Conservation (phyloP, 192 early-diverging fungal species). For the Gamsiella multidivaricata region DNA sequence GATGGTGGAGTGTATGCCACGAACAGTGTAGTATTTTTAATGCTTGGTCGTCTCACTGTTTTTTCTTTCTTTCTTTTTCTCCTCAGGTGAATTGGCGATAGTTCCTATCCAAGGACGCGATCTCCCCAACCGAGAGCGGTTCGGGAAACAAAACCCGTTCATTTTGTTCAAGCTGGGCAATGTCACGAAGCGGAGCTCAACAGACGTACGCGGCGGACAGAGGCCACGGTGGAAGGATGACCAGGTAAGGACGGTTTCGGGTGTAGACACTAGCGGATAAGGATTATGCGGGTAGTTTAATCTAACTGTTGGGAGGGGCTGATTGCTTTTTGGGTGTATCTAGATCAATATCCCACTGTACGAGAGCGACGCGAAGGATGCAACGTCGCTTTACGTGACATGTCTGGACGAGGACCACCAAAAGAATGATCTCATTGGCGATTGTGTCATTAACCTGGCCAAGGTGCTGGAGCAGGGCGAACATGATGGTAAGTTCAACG, state of each 20-base stretch:
- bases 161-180: slow-evolving; percentile 62
- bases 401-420: slow-evolving; percentile 65
- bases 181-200: slow-evolving; percentile 55
- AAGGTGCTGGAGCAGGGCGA: slow-evolving; percentile 64
- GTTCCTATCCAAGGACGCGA: slow-evolving; percentile 51
- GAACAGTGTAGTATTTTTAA: too few species aligned
- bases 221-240: slow-evolving; percentile 67
- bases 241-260: slow-evolving; percentile 54
- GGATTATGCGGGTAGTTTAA: too few species aligned
- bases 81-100: slow-evolving; percentile 37
- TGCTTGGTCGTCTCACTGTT: background rate
- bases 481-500: slow-evolving; percentile 61
- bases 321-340: background rate
- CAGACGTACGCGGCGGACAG: slow-evolving; percentile 67
- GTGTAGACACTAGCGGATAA: too few species aligned
- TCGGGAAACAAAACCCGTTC: slow-evolving; percentile 69
- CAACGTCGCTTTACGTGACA: slow-evolving; percentile 50
- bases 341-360: slow-evolving; percentile 59
- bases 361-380: slow-evolving; percentile 58
- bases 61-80: background rate
- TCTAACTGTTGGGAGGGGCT: too few species aligned
- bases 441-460: slow-evolving; percentile 61
- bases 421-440: slow-evolving; percentile 63
- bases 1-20: too few species aligned
- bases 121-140: slow-evolving; percentile 39